Conservation (phyloP, 2,329 filamentous ascomycete genomes). For the Microdochium trichocladiopsis region DNA sequence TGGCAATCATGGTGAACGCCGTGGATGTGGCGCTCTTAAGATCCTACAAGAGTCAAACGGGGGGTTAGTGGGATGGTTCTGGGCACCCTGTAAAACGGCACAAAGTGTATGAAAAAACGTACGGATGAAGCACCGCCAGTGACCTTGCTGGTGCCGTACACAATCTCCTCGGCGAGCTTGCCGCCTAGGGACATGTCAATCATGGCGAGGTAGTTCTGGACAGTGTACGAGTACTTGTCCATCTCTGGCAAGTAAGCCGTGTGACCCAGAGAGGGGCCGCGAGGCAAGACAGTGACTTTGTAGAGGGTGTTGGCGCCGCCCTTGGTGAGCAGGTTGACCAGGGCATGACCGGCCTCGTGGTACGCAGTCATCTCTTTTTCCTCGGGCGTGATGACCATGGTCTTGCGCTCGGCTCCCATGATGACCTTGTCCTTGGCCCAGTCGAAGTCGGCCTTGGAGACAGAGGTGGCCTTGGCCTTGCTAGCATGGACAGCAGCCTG, state of each 20-base stretch:
- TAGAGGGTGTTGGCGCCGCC: conserved; percentile 73
- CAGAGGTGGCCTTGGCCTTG: conserved; percentile 69
- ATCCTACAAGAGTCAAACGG: conserved; percentile 46
- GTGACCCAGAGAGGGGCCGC: conserved; percentile 78
- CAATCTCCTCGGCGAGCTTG: conserved; percentile 84
- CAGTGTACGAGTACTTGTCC: conserved; percentile 86
- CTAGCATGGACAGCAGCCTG: conserved; percentile 94
- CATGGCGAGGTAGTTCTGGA: conserved; percentile 71
- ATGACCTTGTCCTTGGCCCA: conserved; percentile 98
- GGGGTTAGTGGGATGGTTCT: conserved; percentile 15
- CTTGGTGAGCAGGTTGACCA: conserved; percentile 76
- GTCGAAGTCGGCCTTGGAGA: conserved; percentile 77
- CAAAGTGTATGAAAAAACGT: conserved; percentile 29
- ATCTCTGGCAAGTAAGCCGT: conserved; percentile 85
- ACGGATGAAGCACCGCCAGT: conserved; percentile 80
- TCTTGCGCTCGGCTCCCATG: conserved; percentile 90
- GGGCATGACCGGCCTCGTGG: conserved; percentile 90
- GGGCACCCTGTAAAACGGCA: too few relatives aligned
- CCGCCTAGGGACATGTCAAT: conserved; percentile 81
- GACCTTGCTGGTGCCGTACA: conserved; percentile 86
- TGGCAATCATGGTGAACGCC: conserved; percentile 82
- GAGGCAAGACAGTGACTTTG: conserved; percentile 94
- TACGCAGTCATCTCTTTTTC: conserved; percentile 96
- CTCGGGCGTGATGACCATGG: conserved; percentile 82
- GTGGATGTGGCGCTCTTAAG: conserved; percentile 74